Evolutionary conservation across 805 yeast species (phyloP).

Genomic region (Myxozyma monticola): DNA sequence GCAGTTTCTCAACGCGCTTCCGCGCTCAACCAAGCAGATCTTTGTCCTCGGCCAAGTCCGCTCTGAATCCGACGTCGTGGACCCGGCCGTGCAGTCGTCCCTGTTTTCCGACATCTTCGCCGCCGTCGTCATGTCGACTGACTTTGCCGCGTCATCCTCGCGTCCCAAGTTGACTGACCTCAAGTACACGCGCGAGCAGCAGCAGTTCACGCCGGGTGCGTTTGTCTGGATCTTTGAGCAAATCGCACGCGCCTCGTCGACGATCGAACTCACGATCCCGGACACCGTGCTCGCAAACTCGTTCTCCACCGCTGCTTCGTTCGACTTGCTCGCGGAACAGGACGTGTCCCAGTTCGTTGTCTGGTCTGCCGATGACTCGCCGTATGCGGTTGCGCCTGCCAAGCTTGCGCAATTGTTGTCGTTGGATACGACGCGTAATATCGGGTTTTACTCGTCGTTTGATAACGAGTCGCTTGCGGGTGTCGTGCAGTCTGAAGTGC

Average conservation of each 20-base stretch:
- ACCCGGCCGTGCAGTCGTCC: constrained; percentile 42
- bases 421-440: constrained; percentile 50
- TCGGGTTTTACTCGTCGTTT: constrained; percentile 61
- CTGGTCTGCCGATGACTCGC: constrained; percentile 69
- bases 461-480: constrained; percentile 79
- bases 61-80: constrained; percentile 38
- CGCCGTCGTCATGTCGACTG: constrained; percentile 52
- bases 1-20: constrained; percentile 60
- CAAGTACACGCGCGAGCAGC: constrained; percentile 35
- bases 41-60: constrained; percentile 66
- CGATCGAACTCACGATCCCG: constrained; percentile 28
- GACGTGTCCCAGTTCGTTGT: constrained; percentile 50
- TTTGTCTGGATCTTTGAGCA: constrained; percentile 31
- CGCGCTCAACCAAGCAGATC: constrained; percentile 56
- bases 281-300: constrained; percentile 27
- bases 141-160: constrained; percentile 29
- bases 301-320: constrained; percentile 32
- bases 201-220: constrained; percentile 20
- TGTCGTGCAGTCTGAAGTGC: constrained; percentile 59
- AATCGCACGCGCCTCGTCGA: constrained; percentile 25
- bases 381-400: constrained; percentile 56
- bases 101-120: constrained; percentile 74
- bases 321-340: constrained; percentile 40
- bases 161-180: constrained; percentile 36
- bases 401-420: constrained; percentile 70